These are phyloP conservation scores for Mallotus repandus DNA, from an alignment of 441 rosid species.

Conservation along the genomic window DNA sequence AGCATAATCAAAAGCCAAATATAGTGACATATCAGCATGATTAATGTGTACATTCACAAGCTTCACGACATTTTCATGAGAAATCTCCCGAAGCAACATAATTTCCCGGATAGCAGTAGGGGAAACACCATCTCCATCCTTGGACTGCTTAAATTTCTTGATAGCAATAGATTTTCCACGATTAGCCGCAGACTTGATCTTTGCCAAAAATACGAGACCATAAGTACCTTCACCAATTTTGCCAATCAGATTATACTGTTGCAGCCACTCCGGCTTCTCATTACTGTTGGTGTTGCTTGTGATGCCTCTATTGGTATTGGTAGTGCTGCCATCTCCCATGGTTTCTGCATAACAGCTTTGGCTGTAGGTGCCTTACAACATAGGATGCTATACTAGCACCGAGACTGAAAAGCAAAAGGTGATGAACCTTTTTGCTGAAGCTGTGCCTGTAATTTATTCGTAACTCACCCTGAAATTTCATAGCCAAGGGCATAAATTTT, in stretches of 20 bases:
- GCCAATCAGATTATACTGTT: conserved; percentile 86
- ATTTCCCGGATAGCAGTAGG: conserved; percentile 98
- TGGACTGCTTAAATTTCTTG: conserved; percentile 96
- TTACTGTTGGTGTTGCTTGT: conserved; percentile 32
- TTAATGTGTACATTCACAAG: conserved; percentile 97
- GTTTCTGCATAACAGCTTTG: conserved; percentile 22
- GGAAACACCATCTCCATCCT: conserved; percentile 97
- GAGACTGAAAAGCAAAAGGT: conserved; percentile 5
- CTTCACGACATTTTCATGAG: conserved; percentile 96
- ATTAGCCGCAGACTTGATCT: conserved; percentile 60
- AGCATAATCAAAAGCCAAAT: conserved; percentile 91
- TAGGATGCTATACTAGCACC: background rate
- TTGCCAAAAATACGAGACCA: conserved; percentile 94
- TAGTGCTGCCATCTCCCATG: conserved; percentile 72
- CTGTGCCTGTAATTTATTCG: background rate
- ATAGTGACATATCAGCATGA: conserved; percentile 87
- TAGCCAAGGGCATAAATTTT: background rate
- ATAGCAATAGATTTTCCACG: conserved; percentile 90
- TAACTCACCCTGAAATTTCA: conserved; percentile 2
- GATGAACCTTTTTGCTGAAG: conserved; percentile 5
- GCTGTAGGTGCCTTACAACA: conserved; percentile 2
- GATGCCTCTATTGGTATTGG: conserved; percentile 35
- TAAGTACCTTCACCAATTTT: conserved; percentile 98
- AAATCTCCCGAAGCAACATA: conserved; percentile 91
- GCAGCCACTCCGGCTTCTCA: conserved; percentile 97